A percentile compares a stretch with the other conserved stretches of the same genome.
phyloP scores from a whole-genome alignment of 2,329 filamentous ascomycete genomes.

The Juglanconis sp. region DNA sequence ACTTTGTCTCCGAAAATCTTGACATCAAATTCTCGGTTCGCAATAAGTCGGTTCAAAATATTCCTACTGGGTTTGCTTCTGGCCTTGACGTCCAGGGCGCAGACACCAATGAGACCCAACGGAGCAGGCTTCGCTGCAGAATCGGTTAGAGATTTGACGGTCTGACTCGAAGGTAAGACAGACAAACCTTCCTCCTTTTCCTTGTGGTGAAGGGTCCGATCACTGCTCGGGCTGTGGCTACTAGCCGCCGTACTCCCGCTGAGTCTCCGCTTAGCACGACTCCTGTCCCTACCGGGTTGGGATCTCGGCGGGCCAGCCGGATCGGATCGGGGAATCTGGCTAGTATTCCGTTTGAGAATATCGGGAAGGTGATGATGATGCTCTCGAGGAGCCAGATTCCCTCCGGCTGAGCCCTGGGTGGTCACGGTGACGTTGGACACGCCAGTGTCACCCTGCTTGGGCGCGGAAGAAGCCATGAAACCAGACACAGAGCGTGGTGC shows the following conservation, averaged over 20 bases:
- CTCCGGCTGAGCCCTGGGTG: conserved; percentile 44
- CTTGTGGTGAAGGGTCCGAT: conserved; percentile 54
- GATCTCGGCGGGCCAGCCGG: conserved; percentile 32
- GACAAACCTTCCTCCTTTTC: conserved; percentile 55
- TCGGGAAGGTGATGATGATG: conserved; percentile 43
- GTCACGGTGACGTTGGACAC: conserved; percentile 52
- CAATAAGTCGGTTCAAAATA: conserved; percentile 87
- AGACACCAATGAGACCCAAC: conserved; percentile 79
- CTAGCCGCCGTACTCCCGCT: conserved; percentile 80
- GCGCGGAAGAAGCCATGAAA: conserved; percentile 42
- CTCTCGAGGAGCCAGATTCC: conserved; percentile 45
- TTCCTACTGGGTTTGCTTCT: conserved; percentile 95
- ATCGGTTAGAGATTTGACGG: conserved; percentile 27
- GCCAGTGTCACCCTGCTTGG: conserved; percentile 49
- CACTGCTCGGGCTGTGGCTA: conserved; percentile 75
- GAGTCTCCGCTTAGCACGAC: conserved; percentile 69
- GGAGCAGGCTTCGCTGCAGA: conserved; percentile 52
- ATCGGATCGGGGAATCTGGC: conserved; percentile 27
- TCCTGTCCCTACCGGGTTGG: conserved; percentile 57
- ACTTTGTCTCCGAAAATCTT: conserved; percentile 98
- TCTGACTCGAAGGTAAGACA: conserved; percentile 10
- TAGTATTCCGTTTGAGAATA: conserved; percentile 39
- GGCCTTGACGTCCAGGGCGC: conserved; percentile 91
- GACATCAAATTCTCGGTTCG: conserved; percentile 90
- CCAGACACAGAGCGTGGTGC: conserved; percentile 41